A percentile compares a stretch with the other conserved stretches of the same genome.
Conservation (phyloP, 345 rosid species). For the Barbarea vulgaris region DNA sequence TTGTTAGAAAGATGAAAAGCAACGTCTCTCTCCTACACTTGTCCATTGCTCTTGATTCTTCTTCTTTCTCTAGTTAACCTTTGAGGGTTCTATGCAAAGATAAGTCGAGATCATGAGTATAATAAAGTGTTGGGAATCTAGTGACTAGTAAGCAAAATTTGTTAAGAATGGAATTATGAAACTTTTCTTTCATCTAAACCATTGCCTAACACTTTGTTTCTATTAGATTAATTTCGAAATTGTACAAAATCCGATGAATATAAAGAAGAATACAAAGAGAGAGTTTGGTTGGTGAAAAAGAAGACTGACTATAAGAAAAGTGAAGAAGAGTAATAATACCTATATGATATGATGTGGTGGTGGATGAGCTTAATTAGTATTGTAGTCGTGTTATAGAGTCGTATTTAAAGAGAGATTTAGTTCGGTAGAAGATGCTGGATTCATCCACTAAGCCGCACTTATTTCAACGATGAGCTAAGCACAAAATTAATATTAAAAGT, state of each 20-base stretch:
- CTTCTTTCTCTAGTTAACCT: slow-evolving; percentile 20
- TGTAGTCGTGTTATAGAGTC: slow-evolving; percentile 24
- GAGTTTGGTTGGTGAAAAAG: slow-evolving; percentile 17
- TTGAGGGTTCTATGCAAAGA: slow-evolving; percentile 24
- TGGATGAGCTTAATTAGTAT: slow-evolving; percentile 22
- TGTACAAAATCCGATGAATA: not conserved
- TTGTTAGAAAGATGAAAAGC: slow-evolving; percentile 41
- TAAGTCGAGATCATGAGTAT: slow-evolving; percentile 9
- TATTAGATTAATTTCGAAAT: not conserved
- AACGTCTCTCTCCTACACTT: slow-evolving; percentile 36
- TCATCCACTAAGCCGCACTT: slow-evolving; percentile 29
- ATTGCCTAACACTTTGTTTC: not conserved
- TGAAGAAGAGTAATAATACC: slow-evolving; percentile 21
- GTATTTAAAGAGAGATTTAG: slow-evolving; percentile 36
- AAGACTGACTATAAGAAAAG: slow-evolving; percentile 14
- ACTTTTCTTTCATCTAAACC: not conserved
- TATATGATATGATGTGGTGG: slow-evolving; percentile 11
- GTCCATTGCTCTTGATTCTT: slow-evolving; percentile 41
- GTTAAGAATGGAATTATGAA: not conserved
- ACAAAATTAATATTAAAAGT: not conserved
- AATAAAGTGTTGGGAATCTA: not conserved
- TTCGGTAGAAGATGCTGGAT: slow-evolving; percentile 35
- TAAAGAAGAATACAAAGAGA: not conserved
- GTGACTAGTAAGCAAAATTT: not conserved
- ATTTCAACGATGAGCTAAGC: slow-evolving; percentile 26